These are phyloP conservation scores for Suillus luteus DNA, from an alignment of 768 basidiomycete species.

Conservation along the genomic window DNA sequence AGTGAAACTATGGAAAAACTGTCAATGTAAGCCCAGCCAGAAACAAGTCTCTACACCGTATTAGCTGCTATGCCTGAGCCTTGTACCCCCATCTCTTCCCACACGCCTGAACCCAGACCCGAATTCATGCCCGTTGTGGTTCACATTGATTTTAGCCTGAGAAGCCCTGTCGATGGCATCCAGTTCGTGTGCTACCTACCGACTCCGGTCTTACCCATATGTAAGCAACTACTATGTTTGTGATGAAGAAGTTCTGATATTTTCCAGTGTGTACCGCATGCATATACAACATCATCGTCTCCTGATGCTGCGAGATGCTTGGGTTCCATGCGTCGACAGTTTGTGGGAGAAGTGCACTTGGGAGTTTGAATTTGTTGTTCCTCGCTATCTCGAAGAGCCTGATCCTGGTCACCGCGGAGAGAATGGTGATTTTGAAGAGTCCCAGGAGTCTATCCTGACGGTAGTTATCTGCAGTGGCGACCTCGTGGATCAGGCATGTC, in stretches of 20 bases:
- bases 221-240: slow-evolving; percentile 48
- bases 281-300: slow-evolving; percentile 84
- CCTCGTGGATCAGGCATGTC: slow-evolving; percentile 83
- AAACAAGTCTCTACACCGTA: no score
- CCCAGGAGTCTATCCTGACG: slow-evolving; percentile 67
- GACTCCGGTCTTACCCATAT: slow-evolving; percentile 84
- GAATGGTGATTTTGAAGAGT: slow-evolving; percentile 47
- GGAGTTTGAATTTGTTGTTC: slow-evolving; percentile 97
- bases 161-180: slow-evolving; percentile 81
- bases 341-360: slow-evolving; percentile 97
- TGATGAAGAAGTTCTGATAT: slow-evolving; percentile 20
- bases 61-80: slow-evolving; percentile 80
- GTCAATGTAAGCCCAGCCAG: no score
- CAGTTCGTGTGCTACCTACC: slow-evolving; percentile 82
- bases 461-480: slow-evolving; percentile 94
- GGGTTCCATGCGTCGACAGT: slow-evolving; percentile 97
- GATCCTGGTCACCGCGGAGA: slow-evolving; percentile 38
- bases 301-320: slow-evolving; percentile 93
- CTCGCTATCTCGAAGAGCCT: slow-evolving; percentile 71
- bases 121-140: slow-evolving; percentile 80
- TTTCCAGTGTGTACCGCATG: slow-evolving; percentile 85
- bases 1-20: no score
- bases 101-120: slow-evolving; percentile 40
- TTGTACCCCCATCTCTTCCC: slow-evolving; percentile 53
- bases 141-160: slow-evolving; percentile 78